Conservation (phyloP, 139 green algal species). For the Micractinium sp. region DNA sequence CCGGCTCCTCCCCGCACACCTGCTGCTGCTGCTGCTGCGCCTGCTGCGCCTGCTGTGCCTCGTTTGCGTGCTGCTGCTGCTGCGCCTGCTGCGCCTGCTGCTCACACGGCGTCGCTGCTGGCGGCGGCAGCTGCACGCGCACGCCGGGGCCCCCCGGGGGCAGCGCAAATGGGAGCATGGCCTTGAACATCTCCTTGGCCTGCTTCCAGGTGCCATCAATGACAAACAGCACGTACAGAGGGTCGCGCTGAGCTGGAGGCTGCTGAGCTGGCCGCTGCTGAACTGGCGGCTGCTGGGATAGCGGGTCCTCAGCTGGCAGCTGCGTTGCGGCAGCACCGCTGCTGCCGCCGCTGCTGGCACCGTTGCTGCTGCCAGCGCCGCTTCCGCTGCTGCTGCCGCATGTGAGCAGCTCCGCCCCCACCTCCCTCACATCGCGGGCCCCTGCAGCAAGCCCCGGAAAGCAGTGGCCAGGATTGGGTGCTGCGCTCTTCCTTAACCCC, state of each 20-base stretch:
- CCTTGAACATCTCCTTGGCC: slow-evolving; percentile 30
- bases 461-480: too few species aligned
- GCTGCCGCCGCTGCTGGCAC: neutral
- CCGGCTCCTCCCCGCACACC: too few species aligned
- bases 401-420: slow-evolving; percentile 2
- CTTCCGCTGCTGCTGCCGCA: neutral
- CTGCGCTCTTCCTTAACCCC: too few species aligned
- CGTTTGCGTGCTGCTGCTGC: neutral
- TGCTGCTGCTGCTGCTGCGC: neutral
- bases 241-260: neutral
- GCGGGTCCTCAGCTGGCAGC: neutral
- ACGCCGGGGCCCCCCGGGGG: neutral
- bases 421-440: neutral
- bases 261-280: neutral
- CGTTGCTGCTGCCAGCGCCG: neutral
- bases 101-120: neutral
- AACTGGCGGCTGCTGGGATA: neutral
- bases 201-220: slow-evolving; percentile 30
- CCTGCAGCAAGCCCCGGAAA: neutral
- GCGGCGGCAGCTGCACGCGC: slow-evolving; percentile 23
- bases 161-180: neutral
- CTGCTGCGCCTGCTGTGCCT: neutral
- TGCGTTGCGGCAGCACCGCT: neutral
- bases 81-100: neutral
- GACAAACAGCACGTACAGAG: slow-evolving; percentile 13